Evolutionary conservation across 441 rosid genomes (phyloP), one percentile per base, ranked within the genome.

Genomic region (Heliophila coronopifolia): DNA sequence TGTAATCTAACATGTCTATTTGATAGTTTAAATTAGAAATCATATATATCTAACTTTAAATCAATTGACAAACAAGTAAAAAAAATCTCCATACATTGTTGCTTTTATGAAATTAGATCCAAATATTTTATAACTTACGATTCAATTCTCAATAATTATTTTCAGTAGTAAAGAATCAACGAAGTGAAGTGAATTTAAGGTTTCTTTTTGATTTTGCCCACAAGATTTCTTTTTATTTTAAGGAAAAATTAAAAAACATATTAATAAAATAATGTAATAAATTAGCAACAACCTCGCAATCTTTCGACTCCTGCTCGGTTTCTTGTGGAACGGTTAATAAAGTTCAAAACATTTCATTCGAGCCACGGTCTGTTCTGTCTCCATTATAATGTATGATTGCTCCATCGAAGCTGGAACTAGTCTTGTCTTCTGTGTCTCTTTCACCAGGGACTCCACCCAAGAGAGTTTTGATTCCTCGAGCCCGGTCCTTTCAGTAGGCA

Each of bases 391-490:
- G 74, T 76, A 81, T 58, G 81, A 36, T 55, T 84, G 92, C 66
- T 85, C 97, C 81, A 69, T 73, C 95, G 86, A 80, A 31, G 77
- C 77, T 3, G 87, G 81, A 42, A 62, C 65, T 6, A 72, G 65
- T 9, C 59, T 50, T 28, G 64, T 61, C 6, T 60, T 38, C 6
- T 79, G 63, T 17, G 70, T 58, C 47, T 84, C 98, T 69, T 79
- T 84, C 20, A 79, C 96, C 54, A 84, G 38, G 40, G 93, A 76
- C 65, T 77, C 83, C 50, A 86, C 92, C 96, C 98, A 82, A 4
- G 96, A 76, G 28, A 82, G 80, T 12, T 84, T 88, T 9, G 94
- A 90, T 66, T 83, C 93, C 24, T 77, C 77, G 2, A 49, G 38
- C 50, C 33, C 55, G 6, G 60, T 46, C 35, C 65, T 51, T 16